Conservation (phyloP, 495 filamentous ascomycete species). For the Daldinia childiae region DNA sequence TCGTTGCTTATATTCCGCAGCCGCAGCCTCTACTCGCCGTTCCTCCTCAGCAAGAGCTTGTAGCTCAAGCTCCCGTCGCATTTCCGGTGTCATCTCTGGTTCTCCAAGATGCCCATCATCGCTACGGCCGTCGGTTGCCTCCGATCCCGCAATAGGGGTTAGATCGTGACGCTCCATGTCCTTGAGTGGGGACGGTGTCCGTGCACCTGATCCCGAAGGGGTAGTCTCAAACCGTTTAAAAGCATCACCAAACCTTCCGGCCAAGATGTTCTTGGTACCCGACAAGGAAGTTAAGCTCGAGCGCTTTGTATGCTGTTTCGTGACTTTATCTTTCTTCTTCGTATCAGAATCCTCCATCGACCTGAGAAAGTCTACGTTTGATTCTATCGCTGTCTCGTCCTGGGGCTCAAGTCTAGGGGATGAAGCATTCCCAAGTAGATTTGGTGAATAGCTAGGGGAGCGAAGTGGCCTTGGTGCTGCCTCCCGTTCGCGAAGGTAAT, state of each 20-base stretch:
- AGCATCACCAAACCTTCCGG: conserved; percentile 92
- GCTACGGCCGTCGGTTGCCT: conserved; percentile 73
- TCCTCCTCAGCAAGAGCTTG: conserved; percentile 87
- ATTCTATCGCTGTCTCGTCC: conserved; percentile 77
- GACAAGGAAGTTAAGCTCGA: conserved; percentile 82
- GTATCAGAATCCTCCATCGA: conserved; percentile 77
- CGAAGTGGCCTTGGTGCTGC: conserved; percentile 48
- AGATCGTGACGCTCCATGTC: conserved; percentile 63
- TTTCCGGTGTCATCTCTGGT: conserved; percentile 82
- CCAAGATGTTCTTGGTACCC: conserved; percentile 85
- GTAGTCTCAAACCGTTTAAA: conserved; percentile 90
- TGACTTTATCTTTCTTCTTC: conserved; percentile 73
- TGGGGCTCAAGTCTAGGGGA: conserved; percentile 54
- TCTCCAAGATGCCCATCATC: conserved; percentile 73
- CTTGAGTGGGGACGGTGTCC: conserved; percentile 65
- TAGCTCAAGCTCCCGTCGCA: conserved; percentile 89
- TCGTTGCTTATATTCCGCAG: conserved; percentile 86
- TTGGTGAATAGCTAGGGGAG: conserved; percentile 52
- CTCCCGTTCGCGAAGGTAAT: conserved; percentile 74
- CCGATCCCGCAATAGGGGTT: conserved; percentile 79
- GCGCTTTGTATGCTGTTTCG: conserved; percentile 77
- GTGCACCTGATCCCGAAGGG: conserved; percentile 53
- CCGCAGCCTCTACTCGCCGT: conserved; percentile 87
- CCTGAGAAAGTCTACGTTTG: conserved; percentile 87
- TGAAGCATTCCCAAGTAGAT: conserved; percentile 50